Evolutionary conservation across 371 early-diverging fungal genomes (phyloP), one percentile per base, ranked within the genome.

Genomic region (Basidiobolus meristosporus): DNA sequence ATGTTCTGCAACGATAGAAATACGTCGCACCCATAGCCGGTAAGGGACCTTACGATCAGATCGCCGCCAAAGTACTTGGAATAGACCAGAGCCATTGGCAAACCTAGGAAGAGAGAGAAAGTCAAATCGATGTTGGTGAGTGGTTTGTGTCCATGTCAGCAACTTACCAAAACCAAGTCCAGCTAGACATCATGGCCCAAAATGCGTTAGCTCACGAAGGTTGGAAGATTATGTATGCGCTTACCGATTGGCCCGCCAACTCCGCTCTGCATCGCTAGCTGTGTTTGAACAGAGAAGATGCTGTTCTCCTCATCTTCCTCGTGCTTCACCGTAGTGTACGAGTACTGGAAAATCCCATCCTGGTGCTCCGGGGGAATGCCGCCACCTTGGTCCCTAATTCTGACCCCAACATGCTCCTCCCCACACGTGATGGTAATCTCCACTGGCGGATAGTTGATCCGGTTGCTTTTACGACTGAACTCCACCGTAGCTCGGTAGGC

Each of bases 61-160:
- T 77, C 72, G 0, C 96, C 96, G 30, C 91, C 93, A 71, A 92
- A 90, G 44, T 92, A 95, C 21, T 74, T 64, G n/a, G 90, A 84
- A 56, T 92, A 92, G 41, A 93, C 75, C 28, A 82, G 62, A 1
- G 90, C 80, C 73, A 90, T 73, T 7, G 92, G 92, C 39, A 93
- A 57, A 17, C 91, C 92, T 60, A 73, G 77, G 7, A 77, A 77
- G 33, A 63, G 56, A 41, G 14, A 22, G 11, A 22, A 22, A 40
- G 11, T 52, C 39, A n/a, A 31, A 31, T 10, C 6, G n/a, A 19
- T 38, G 21, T 20, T 16, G n/a, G 17, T 20, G 19, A n/a, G n/a
- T 38, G 7, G n/a, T 31, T 31, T 31, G 21, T 22, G n/a, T 6
- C 17, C 7, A 38, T 4, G n/a, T 22, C 7, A 38, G 17, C 16